A percentile compares a stretch with the other conserved stretches of the same genome.
phyloP scores from a whole-genome alignment of 345 rosid genomes.

The Draba incana region DNA sequence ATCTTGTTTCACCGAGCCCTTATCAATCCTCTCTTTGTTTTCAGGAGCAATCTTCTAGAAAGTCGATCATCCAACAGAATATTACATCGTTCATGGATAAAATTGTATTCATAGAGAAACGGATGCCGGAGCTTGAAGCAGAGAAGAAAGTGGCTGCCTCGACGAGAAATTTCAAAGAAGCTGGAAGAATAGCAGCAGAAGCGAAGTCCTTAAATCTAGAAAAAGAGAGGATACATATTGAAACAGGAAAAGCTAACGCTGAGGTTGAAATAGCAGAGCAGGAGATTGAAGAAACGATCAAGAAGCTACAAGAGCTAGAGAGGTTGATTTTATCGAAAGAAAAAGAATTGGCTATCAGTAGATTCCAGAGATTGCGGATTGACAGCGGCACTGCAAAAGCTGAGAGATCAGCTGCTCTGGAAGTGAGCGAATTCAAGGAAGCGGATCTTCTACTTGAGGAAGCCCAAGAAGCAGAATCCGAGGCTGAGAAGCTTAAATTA shows the following conservation, averaged over 20 bases:
- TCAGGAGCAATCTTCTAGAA: slow-evolving; percentile 75
- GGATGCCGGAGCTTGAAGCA: slow-evolving; percentile 82
- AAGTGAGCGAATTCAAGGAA: slow-evolving; percentile 72
- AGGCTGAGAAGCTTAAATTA: slow-evolving; percentile 65
- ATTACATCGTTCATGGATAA: slow-evolving; percentile 73
- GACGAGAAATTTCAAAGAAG: slow-evolving; percentile 92
- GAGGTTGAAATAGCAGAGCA: slow-evolving; percentile 64
- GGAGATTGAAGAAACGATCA: slow-evolving; percentile 59
- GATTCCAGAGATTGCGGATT: slow-evolving; percentile 68
- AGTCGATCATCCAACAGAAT: slow-evolving; percentile 81
- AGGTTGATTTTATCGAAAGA: slow-evolving; percentile 61
- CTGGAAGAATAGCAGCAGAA: slow-evolving; percentile 88
- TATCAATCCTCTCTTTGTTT: slow-evolving; percentile 29
- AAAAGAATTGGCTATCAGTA: slow-evolving; percentile 73
- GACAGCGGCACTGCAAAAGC: slow-evolving; percentile 68
- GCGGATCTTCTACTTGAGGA: slow-evolving; percentile 74
- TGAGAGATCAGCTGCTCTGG: slow-evolving; percentile 78
- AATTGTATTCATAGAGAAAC: slow-evolving; percentile 69
- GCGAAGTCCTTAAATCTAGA: slow-evolving; percentile 75
- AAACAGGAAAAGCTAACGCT: slow-evolving; percentile 53
- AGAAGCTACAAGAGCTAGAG: slow-evolving; percentile 67
- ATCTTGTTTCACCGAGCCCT: background rate
- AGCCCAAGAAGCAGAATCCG: slow-evolving; percentile 74
- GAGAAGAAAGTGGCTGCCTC: slow-evolving; percentile 91
- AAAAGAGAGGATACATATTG: slow-evolving; percentile 60